Evolutionary conservation across 495 filamentous ascomycete genomes (phyloP), one percentile per base, ranked within the genome.

Genomic region (Aspergillus funiculosus): DNA sequence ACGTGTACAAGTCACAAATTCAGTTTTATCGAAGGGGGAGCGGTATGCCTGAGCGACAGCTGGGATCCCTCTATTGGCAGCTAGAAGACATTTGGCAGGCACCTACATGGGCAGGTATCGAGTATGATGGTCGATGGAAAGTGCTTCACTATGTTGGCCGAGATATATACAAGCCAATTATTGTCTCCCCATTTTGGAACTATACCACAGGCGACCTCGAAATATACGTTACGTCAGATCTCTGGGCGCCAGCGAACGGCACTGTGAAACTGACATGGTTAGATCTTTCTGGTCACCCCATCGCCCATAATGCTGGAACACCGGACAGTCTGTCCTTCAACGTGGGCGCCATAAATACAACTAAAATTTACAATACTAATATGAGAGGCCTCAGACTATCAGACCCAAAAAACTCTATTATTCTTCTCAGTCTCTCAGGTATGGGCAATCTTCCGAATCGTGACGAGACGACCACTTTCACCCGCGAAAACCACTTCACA

Each of bases 71-170:
- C 6, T 85, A 85, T 57, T 85, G 82, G 82, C 81, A 85, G 57
- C 63, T 85, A 1, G 77, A 85, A 48, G 81, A 84, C 60, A 78
- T 83, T 53, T 84, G 81, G 81, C 77, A 81, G 54, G 81, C 80
- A 6, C 80, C 81, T 0, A 77, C 80, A 0, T 85, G 81, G 81
- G 77, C 81, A 0, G 66, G 78, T 0, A 78, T 81, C 36, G 80
- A 82, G 61, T 80, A 78, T 39, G 73, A 75, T 47, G 80, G 80
- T 2, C 68, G 82, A 3, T 83, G 79, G 80, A 84, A 85, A 53
- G 70, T 80, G 3, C 63, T 84, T 19, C 79, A 84, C 49, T 78
- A 83, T 29, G 62, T 68, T 0, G 75, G 74, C 1, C 75, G 74
- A 41, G 80, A 85, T 37, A 73, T 82, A 31, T 86, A 80, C 56